Evolutionary conservation across 2,329 filamentous ascomycete species (phyloP).

Genomic region (Fusarium sp.): DNA sequence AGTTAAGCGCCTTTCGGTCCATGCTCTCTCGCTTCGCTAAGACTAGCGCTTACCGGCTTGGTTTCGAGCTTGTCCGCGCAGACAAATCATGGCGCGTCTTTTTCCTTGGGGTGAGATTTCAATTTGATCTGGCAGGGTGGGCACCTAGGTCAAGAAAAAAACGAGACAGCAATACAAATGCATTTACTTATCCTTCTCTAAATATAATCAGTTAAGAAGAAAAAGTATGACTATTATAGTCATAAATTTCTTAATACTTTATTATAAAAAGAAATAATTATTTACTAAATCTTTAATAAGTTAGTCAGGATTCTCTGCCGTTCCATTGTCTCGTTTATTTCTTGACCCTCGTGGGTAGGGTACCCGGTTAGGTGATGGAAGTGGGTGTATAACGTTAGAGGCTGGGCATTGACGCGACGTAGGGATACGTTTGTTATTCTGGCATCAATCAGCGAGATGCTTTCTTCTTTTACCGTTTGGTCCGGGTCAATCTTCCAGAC

Average conservation of each 20-base stretch:
- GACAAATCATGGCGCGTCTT: not conserved
- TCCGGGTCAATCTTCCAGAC: not conserved
- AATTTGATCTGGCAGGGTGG: not conserved
- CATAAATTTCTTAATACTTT: too few relatives aligned
- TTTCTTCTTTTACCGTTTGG: not conserved
- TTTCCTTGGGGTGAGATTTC: not conserved
- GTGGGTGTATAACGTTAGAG: not conserved
- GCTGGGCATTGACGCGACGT: not conserved
- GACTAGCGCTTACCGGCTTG: not conserved
- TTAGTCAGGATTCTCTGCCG: too few relatives aligned
- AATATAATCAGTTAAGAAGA: too few relatives aligned
- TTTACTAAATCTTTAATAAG: too few relatives aligned
- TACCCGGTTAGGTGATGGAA: not conserved
- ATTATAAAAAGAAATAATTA: too few relatives aligned
- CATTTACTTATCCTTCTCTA: too few relatives aligned
- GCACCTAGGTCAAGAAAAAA: too few relatives aligned
- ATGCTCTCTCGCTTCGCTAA: not conserved
- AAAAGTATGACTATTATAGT: too few relatives aligned
- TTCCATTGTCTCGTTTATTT: too few relatives aligned
- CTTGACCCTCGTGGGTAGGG: not conserved
- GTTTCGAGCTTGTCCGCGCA: not conserved
- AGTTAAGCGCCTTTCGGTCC: not conserved
- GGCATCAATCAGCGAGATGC: not conserved
- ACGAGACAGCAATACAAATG: too few relatives aligned
- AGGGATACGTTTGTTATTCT: not conserved